Evolutionary conservation across 495 filamentous ascomycete species (phyloP).

Genomic region (Lepraria neglecta): DNA sequence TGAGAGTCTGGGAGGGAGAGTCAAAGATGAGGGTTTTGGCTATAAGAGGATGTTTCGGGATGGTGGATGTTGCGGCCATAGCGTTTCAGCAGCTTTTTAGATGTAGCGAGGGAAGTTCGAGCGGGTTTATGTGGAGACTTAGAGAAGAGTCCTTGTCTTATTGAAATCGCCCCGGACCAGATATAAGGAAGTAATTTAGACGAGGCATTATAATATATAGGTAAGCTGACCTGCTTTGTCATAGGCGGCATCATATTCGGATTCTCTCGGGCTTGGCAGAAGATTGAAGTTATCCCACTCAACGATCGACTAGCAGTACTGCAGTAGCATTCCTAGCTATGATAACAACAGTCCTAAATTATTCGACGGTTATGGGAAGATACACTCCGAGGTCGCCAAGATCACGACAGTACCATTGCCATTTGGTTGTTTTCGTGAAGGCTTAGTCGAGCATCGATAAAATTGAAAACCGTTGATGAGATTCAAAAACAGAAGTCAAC

Average conservation of each 20-base stretch:
- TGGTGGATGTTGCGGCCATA: background rate
- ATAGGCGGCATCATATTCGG: background rate
- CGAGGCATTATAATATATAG: background rate
- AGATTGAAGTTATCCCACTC: background rate
- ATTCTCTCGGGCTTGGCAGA: background rate
- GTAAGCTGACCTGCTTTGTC: constrained; percentile 1
- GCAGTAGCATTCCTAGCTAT: too few relatives aligned
- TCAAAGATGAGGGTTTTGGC: constrained; percentile 25
- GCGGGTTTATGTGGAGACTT: background rate
- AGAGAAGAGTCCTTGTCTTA: background rate
- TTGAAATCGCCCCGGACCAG: background rate
- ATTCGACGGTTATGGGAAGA: too few relatives aligned
- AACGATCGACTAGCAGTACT: background rate
- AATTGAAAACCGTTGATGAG: too few relatives aligned
- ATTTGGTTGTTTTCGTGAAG: too few relatives aligned
- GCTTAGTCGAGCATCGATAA: too few relatives aligned
- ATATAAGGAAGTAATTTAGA: background rate
- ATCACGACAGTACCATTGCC: too few relatives aligned
- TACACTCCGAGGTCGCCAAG: too few relatives aligned
- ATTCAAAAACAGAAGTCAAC: too few relatives aligned
- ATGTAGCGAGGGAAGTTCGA: background rate
- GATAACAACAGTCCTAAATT: too few relatives aligned
- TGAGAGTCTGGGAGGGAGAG: constrained; percentile 23
- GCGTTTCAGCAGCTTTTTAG: background rate
- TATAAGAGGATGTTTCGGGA: background rate